A percentile compares a stretch with the other conserved stretches of the same genome.
Evolutionary conservation across 1,284 basidiomycete genomes (phyloP).

Genomic region (Apiotrichum laibachii): DNA sequence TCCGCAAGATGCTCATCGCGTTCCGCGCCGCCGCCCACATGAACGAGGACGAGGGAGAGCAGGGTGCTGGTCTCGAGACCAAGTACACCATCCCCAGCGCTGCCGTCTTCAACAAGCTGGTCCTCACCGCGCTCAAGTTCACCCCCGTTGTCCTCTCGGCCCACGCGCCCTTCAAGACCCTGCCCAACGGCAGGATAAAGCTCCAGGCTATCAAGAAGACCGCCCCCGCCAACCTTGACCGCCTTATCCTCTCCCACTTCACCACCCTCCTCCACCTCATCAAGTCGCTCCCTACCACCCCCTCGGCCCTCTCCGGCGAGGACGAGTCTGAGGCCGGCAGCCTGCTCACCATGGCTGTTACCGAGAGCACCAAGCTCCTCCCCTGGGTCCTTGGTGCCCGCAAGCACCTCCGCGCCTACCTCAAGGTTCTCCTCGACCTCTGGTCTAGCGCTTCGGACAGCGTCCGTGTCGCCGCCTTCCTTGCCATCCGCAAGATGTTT

Average conservation of each 20-base stretch:
- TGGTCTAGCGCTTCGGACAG: slow-evolving; percentile 81
- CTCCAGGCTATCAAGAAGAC: slow-evolving; percentile 51
- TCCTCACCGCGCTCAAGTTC: slow-evolving; percentile 82
- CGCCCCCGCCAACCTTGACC: slow-evolving; percentile 74
- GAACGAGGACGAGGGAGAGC: slow-evolving; percentile 75
- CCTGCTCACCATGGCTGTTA: slow-evolving; percentile 67
- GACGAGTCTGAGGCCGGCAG: slow-evolving; percentile 43
- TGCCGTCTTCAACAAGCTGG: slow-evolving; percentile 84
- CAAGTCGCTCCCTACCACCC: slow-evolving; percentile 64
- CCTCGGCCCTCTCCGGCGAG: slow-evolving; percentile 43
- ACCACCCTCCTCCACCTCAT: slow-evolving; percentile 77
- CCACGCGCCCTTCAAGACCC: slow-evolving; percentile 82
- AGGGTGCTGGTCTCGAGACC: slow-evolving; percentile 51
- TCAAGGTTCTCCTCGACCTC: slow-evolving; percentile 78
- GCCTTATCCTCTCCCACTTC: slow-evolving; percentile 84
- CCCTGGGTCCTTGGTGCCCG: slow-evolving; percentile 81
- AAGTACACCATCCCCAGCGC: slow-evolving; percentile 80
- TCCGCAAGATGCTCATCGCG: slow-evolving; percentile 80
- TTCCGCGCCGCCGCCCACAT: slow-evolving; percentile 85
- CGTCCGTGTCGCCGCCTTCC: slow-evolving; percentile 81
- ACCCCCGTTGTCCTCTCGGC: slow-evolving; percentile 85
- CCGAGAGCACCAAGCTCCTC: slow-evolving; percentile 78
- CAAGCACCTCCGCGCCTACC: slow-evolving; percentile 76
- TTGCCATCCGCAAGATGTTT: slow-evolving; percentile 79
- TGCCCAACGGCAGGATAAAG: slow-evolving; percentile 70